Base-by-base conservation (phyloP, 495 filamentous ascomycete genomes). In the Hypoxylon fragiforme region DNA sequence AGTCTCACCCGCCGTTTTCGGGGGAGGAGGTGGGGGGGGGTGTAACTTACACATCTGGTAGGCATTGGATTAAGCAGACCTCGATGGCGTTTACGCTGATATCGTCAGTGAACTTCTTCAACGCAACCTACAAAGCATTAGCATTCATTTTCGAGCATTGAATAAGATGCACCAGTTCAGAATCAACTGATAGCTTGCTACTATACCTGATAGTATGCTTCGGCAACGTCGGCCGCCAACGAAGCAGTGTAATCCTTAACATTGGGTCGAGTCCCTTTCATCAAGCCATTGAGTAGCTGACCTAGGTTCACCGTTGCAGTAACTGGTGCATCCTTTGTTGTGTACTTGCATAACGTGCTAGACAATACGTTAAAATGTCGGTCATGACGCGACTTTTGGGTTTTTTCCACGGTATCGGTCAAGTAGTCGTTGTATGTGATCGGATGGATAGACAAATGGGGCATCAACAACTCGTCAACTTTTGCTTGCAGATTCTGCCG, bases 351-450 rank as follows among this genome's bases (percentile, higher is more conserved):
- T 31, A 12, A 3, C 16, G 13, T 12, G 0, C 7, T 3, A 13
- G 41, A 36, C 8, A 62, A 2, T 56, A 15, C 54, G 51, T 62
- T 50, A 3, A 70, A 56, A 11, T 66, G 47, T 3, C 59, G 36
- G 3, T 69, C 65, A 39, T 65, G 70, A 8, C 75, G 66, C 21
- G 49, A 13, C 2, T 67, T 52, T 39, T 65, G 70, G 14, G 70
- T 67, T 21, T 70, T 63, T 54, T 80, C 75, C 1, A 81, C 62
- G 16, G 44, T 73, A 28, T 78, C 66, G 0, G 75, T 77, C 38
- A 74, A 79, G 45, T 81, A 73, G 54, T 78, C 70, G 54, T 79
- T 80, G 58, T 81, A 81, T 1, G 78, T 81, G 50, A 82, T 81
- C 3, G 70, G 69, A 41, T 75, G 66, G 16, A 63, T 56, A n/a